These are phyloP conservation scores for Shiraia bambusicola DNA, from an alignment of 2,329 filamentous ascomycete species.

Conservation along the genomic window DNA sequence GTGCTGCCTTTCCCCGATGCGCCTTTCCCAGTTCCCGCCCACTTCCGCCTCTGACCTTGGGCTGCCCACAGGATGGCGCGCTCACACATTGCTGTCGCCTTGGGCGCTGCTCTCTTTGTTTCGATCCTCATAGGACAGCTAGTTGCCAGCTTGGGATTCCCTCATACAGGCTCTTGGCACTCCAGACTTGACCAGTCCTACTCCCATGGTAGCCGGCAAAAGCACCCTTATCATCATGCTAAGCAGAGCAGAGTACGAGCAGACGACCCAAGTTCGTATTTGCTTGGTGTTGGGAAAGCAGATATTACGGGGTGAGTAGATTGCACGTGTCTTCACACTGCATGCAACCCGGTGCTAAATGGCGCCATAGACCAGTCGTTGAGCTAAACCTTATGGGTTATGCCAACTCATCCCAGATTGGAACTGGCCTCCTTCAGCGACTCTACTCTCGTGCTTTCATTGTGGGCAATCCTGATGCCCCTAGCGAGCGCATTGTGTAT, in stretches of 20 bases:
- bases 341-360: slow-evolving; percentile 12
- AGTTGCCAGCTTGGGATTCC: slow-evolving; percentile 37
- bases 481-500: slow-evolving; percentile 77
- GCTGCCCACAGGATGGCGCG: slow-evolving; percentile 39
- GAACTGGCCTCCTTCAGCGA: slow-evolving; percentile 81
- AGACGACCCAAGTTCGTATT: slow-evolving; percentile 53
- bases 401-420: slow-evolving; percentile 79
- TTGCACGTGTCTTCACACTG: too few species aligned
- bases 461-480: slow-evolving; percentile 66
- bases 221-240: slow-evolving; percentile 26
- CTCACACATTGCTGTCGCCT: slow-evolving; percentile 42
- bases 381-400: slow-evolving; percentile 93
- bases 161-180: slow-evolving; percentile 42
- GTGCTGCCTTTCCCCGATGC: slow-evolving; percentile 4
- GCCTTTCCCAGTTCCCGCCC: slow-evolving; percentile 10
- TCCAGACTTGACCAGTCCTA: slow-evolving; percentile 26
- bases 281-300: slow-evolving; percentile 69
- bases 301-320: slow-evolving; percentile 66
- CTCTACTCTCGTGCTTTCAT: slow-evolving; percentile 90
- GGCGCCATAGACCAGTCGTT: slow-evolving; percentile 67
- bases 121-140: slow-evolving; percentile 40
- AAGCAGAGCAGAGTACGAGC: slow-evolving; percentile 31
- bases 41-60: slow-evolving; percentile 21
- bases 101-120: slow-evolving; percentile 39
- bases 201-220: slow-evolving; percentile 24